Evolutionary conservation across 345 rosid genomes (phyloP), one percentile per base, ranked within the genome.

Genomic region (Lagerstroemia speciosa): DNA sequence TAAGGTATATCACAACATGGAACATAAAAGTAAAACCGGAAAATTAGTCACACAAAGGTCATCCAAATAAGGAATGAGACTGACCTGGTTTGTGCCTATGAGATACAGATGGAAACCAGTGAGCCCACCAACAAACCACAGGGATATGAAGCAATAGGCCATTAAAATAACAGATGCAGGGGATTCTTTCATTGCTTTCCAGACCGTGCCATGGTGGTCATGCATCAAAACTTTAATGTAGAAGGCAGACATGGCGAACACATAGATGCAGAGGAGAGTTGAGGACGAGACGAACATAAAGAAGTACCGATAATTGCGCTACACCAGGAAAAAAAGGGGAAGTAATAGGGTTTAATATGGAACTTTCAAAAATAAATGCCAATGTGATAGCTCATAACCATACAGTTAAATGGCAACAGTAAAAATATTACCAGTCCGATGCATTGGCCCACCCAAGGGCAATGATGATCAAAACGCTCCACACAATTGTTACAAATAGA

Each of bases 391-490:
- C 16, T 36, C n/a, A 2, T 41, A 14, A 41, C 46, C 14, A 16
- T 41, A 41, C 5, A 0, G 38, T 9, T 36, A 36, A 36, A 36
- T 36, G 38, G 38, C 38, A 36, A 36, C 38, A 36, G 38, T 36
- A 36, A 36, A 14, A 62, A n/a, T 27, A 58, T 73, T 86, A 94
- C 99, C 92, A 87, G 48, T 77, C 99, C 99, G 77, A 94, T 84
- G 83, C 99, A 94, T 72, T 94, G 99, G 55, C 99, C 99, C 69
- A 94, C 99, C 99, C 99, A 94, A 20, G 98, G 98, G 77, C 99
- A 94, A 75, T 94, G 98, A 76, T 94, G 99, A 82, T 94, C 99
- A 78, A 94, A 94, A 60, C 99, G 89, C 80, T 91, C 98, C 60
- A 94, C 97, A 43, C 99, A 93, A 67, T 93, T 90, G 78, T 86